These are phyloP conservation scores for Calonectria pteridis DNA, from an alignment of 2,329 filamentous ascomycete species.

Conservation along the genomic window DNA sequence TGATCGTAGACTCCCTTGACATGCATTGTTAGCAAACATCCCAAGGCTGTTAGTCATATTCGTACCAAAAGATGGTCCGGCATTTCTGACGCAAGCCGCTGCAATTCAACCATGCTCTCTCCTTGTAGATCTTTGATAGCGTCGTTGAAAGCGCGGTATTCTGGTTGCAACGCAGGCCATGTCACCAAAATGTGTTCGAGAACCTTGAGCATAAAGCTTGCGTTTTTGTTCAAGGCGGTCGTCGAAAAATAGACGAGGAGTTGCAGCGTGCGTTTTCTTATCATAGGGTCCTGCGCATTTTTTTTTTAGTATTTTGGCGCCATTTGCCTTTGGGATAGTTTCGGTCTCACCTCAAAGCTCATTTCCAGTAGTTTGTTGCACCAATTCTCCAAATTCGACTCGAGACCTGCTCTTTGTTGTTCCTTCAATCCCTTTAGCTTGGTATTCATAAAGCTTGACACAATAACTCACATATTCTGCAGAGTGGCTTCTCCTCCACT, in stretches of 20 bases:
- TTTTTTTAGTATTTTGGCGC: not conserved
- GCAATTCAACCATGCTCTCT: conserved; percentile 87
- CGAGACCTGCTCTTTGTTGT: conserved; percentile 69
- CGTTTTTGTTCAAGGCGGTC: conserved; percentile 80
- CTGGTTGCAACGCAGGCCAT: conserved; percentile 78
- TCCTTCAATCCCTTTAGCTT: conserved; percentile 47
- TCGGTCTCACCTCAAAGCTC: conserved; percentile 70
- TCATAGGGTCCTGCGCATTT: conserved; percentile 75
- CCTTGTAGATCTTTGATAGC: conserved; percentile 90
- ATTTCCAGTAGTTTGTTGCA: conserved; percentile 77
- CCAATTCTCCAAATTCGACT: conserved; percentile 77
- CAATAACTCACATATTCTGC: conserved; percentile 46
- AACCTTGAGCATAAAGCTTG: conserved; percentile 87
- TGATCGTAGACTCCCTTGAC: conserved; percentile 84
- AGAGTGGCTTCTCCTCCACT: conserved; percentile 69
- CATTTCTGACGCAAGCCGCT: conserved; percentile 90
- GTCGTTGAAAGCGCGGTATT: conserved; percentile 82
- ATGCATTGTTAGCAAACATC: conserved; percentile 15
- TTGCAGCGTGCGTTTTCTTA: conserved; percentile 85
- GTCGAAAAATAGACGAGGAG: conserved; percentile 88
- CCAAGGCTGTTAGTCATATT: not conserved
- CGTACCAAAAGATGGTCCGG: conserved; percentile 86
- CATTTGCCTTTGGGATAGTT: not conserved
- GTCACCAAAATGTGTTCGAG: conserved; percentile 92
- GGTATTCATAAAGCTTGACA: not conserved